phyloP scores from a whole-genome alignment of 208 protist species.

The Acanthamoeba healyi region DNA sequence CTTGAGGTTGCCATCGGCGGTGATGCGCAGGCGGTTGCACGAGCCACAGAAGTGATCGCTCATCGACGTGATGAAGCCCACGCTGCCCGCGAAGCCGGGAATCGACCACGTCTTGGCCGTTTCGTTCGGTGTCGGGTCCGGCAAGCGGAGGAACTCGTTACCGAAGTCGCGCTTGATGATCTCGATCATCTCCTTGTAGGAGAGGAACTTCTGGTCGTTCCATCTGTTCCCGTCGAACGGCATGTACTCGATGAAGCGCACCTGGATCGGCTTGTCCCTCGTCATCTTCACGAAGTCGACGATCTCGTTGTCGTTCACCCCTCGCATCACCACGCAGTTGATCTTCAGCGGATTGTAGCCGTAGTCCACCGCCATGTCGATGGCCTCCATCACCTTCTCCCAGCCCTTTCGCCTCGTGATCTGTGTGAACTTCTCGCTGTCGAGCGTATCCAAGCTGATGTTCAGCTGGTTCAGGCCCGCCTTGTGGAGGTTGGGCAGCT shows the following conservation, averaged over 20 bases:
- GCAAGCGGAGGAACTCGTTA: slow-evolving; percentile 4
- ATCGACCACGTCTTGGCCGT: slow-evolving; percentile 85
- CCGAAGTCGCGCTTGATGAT: slow-evolving; percentile 78
- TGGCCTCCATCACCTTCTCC: slow-evolving; percentile 79
- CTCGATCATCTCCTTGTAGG: slow-evolving; percentile 86
- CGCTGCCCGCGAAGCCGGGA: slow-evolving; percentile 78
- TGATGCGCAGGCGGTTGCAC: slow-evolving; percentile 91
- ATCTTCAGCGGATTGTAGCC: slow-evolving; percentile 84
- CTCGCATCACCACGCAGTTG: slow-evolving; percentile 91
- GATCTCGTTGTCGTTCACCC: slow-evolving; percentile 88
- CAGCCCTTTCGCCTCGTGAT: slow-evolving; percentile 85
- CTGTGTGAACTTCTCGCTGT: slow-evolving; percentile 85
- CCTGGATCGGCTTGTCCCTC: slow-evolving; percentile 82
- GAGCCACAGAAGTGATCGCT: slow-evolving; percentile 91
- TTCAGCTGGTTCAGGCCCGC: slow-evolving; percentile 88
- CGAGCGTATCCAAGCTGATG: slow-evolving; percentile 90
- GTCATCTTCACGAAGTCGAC: slow-evolving; percentile 85
- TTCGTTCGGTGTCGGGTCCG: slow-evolving; percentile 78
- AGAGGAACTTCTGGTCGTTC: slow-evolving; percentile 87
- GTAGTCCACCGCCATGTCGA: slow-evolving; percentile 77
- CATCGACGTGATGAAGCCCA: slow-evolving; percentile 92
- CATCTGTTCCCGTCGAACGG: slow-evolving; percentile 91
- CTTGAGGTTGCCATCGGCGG: slow-evolving; percentile 91
- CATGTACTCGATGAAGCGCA: slow-evolving; percentile 93
- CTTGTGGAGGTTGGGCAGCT: slow-evolving; percentile 81